Evolutionary conservation across 2,329 filamentous ascomycete species (phyloP).

Genomic region (Chaetomium globosum): DNA sequence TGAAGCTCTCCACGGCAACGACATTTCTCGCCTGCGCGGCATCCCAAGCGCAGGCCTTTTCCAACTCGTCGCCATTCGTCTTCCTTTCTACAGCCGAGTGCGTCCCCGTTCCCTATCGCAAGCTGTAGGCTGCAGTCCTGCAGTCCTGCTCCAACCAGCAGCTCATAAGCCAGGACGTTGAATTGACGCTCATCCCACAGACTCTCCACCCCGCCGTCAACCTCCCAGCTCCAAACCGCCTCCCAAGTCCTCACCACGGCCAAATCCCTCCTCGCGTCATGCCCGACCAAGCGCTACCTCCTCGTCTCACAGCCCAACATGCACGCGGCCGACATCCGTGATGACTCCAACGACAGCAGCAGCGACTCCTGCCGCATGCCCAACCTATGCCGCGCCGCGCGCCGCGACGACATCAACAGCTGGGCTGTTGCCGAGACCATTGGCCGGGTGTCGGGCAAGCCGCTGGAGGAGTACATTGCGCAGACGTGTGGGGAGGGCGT

Average conservation of each 20-base stretch:
- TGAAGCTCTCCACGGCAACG: conserved; percentile 59
- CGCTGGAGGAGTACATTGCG: conserved; percentile 51
- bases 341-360: conserved; percentile 40
- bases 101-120: conserved; percentile 40
- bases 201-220: conserved; percentile 42
- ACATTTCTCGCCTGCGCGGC: conserved; percentile 59
- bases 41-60: conserved; percentile 66
- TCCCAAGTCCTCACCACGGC: conserved; percentile 48
- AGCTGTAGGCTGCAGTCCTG: not conserved
- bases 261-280: conserved; percentile 61
- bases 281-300: conserved; percentile 75
- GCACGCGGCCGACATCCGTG: conserved; percentile 67
- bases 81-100: conserved; percentile 84
- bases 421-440: conserved; percentile 60
- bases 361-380: conserved; percentile 49
- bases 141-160: not conserved
- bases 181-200: conserved; percentile 25
- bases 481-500: conserved; percentile 49
- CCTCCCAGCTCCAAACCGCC: conserved; percentile 55
- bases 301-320: conserved; percentile 77
- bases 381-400: conserved; percentile 52
- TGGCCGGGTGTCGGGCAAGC: conserved; percentile 49
- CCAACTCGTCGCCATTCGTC: conserved; percentile 85
- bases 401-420: conserved; percentile 39
- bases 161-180: not conserved